Percentiles rank a stretch among this genome's conserved stretches.
These are phyloP conservation scores for Cadophora luteo-olivacea DNA, from an alignment of 2,329 filamentous ascomycete genomes.

Conservation along the genomic window DNA sequence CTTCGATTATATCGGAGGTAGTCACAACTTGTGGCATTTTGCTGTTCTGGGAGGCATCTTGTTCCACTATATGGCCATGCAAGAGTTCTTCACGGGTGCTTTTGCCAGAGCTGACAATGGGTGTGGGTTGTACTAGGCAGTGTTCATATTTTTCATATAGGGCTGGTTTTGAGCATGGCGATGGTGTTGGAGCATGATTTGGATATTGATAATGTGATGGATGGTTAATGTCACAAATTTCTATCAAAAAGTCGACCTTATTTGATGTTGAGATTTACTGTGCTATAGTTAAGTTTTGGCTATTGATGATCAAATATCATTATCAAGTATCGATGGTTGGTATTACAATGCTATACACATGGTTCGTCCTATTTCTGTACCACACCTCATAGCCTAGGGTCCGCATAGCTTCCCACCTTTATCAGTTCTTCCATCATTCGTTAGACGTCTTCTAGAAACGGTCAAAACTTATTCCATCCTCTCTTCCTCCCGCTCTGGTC, in stretches of 20 bases:
- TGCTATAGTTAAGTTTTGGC: not conserved
- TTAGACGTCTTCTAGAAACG: conserved; percentile 8
- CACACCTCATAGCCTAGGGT: not conserved
- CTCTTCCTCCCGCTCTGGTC: not conserved
- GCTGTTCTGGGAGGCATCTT: conserved; percentile 93
- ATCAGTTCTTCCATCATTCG: not conserved
- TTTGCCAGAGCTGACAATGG: conserved; percentile 65
- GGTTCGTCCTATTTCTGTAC: not conserved
- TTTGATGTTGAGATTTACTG: not conserved
- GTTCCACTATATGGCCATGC: conserved; percentile 98
- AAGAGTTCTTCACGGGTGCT: conserved; percentile 85
- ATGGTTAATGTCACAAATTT: conserved; percentile 2
- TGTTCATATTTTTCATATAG: conserved; percentile 17
- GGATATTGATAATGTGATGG: conserved; percentile 9
- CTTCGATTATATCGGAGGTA: conserved; percentile 95
- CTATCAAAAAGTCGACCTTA: not conserved
- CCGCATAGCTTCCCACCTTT: not conserved
- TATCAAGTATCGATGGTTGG: not conserved
- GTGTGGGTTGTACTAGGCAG: conserved; percentile 38
- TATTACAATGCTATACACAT: not conserved
- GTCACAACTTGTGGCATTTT: conserved; percentile 97
- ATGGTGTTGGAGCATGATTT: conserved; percentile 24
- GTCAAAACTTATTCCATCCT: conserved; percentile 5
- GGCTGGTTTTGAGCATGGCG: conserved; percentile 28
- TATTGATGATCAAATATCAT: not conserved